These are phyloP conservation scores for Sclerospora graminicola DNA, from an alignment of 352 stramenopile species.

Conservation along the genomic window DNA sequence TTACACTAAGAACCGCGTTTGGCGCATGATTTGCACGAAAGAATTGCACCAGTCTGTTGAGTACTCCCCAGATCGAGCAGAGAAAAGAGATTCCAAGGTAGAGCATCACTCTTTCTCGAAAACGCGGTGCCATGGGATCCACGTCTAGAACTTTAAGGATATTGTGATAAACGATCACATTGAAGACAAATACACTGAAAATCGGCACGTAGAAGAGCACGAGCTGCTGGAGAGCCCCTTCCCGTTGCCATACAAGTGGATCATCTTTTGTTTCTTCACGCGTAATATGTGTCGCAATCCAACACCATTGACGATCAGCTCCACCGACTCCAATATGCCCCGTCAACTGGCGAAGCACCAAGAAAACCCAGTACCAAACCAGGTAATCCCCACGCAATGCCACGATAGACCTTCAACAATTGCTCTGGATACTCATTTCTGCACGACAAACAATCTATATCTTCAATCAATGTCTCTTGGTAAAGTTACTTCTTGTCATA, in stretches of 20 bases:
- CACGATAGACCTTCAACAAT: constrained; percentile 48
- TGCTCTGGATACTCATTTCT: constrained; percentile 70
- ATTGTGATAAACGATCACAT: constrained; percentile 38
- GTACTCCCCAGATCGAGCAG: constrained; percentile 59
- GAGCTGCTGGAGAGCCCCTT: constrained; percentile 49
- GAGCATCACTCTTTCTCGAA: constrained; percentile 46
- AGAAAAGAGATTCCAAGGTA: constrained; percentile 66
- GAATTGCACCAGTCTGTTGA: constrained; percentile 62
- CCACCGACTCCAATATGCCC: constrained; percentile 54
- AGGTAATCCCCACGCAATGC: constrained; percentile 55
- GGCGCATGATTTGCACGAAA: constrained; percentile 31
- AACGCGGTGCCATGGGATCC: constrained; percentile 51
- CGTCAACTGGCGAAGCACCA: constrained; percentile 56
- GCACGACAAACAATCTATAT: not conserved
- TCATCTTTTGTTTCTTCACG: constrained; percentile 17
- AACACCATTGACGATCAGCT: constrained; percentile 66
- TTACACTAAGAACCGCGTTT: constrained; percentile 41
- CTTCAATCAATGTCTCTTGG: too few species aligned
- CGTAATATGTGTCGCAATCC: constrained; percentile 46
- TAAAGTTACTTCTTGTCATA: not conserved
- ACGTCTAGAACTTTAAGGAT: constrained; percentile 53
- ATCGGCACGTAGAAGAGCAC: constrained; percentile 63
- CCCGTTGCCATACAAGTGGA: constrained; percentile 24
- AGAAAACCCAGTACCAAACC: constrained; percentile 42
- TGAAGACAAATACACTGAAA: constrained; percentile 56